Conservation (phyloP, 345 rosid species). For the Pistacia atlantica region DNA sequence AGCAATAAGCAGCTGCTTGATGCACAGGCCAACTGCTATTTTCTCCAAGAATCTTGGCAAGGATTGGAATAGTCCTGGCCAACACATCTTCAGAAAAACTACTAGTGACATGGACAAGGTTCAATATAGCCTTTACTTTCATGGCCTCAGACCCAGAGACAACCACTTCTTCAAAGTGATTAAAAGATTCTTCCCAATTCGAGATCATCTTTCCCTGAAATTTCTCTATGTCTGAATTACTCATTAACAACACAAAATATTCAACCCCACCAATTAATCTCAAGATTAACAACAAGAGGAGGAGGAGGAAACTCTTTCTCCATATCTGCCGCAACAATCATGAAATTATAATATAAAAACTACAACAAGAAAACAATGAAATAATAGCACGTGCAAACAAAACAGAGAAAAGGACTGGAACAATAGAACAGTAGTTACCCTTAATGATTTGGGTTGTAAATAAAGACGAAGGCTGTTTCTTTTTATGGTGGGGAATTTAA, state of each 20-base stretch:
- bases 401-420: too few species aligned
- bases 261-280: neutral
- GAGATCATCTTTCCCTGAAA: constrained; percentile 3
- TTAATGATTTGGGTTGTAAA: too few species aligned
- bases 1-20: constrained; percentile 46
- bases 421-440: too few species aligned
- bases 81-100: constrained; percentile 35
- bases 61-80: constrained; percentile 37
- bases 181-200: constrained; percentile 48
- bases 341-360: too few species aligned
- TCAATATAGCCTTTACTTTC: constrained; percentile 40
- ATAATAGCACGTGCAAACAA: too few species aligned
- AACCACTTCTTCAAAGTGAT: constrained; percentile 35
- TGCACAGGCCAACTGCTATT: constrained; percentile 24
- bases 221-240: constrained; percentile 18
- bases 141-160: constrained; percentile 34
- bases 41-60: constrained; percentile 34
- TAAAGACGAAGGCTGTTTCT: too few species aligned
- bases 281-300: neutral
- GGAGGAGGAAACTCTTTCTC: too few species aligned
- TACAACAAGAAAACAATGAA: too few species aligned
- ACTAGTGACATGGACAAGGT: constrained; percentile 36
- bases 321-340: neutral
- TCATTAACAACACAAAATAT: constrained; percentile 18
- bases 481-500: too few species aligned